A percentile compares a stretch with the other conserved stretches of the same genome.
phyloP scores from a whole-genome alignment of 179 eudicot genomes.

The Amaranthus tricolor region DNA sequence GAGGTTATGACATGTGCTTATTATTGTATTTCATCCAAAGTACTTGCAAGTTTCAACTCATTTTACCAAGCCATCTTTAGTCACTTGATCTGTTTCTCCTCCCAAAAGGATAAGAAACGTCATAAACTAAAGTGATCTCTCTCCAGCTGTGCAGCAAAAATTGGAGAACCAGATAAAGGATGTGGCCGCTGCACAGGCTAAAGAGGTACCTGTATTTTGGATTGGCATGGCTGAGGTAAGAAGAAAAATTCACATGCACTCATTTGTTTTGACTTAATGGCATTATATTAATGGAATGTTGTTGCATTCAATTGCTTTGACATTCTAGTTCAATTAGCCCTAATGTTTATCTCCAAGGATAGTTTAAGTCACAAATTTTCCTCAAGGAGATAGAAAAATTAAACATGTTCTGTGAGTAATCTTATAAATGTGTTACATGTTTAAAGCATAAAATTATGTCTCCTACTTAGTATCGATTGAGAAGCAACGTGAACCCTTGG shows the following conservation, averaged over 20 bases:
- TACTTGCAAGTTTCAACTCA: not conserved
- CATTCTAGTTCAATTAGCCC: not conserved
- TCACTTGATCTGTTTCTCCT: not conserved
- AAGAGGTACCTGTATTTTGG: slow-evolving; percentile 70
- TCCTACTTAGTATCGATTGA: too few species aligned
- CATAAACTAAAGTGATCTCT: not conserved
- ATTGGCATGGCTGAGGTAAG: slow-evolving; percentile 93
- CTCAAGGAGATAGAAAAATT: too few species aligned
- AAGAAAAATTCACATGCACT: not conserved
- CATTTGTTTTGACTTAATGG: not conserved
- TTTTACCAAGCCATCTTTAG: not conserved
- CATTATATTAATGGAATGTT: too few species aligned
- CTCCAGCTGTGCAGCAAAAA: slow-evolving; percentile 60
- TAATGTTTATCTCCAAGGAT: too few species aligned
- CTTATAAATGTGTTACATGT: too few species aligned
- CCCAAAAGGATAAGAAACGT: not conserved
- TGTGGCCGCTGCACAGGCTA: slow-evolving; percentile 68
- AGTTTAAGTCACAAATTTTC: too few species aligned
- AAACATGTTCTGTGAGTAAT: too few species aligned
- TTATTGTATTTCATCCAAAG: not conserved
- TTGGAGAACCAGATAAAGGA: slow-evolving; percentile 67
- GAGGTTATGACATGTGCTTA: not conserved
- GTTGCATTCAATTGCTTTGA: not conserved
- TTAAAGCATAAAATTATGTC: too few species aligned
- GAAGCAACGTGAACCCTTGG: too few species aligned